These are phyloP conservation scores for Fraxinus ornus DNA, from an alignment of 305 asterid species.

Conservation along the genomic window DNA sequence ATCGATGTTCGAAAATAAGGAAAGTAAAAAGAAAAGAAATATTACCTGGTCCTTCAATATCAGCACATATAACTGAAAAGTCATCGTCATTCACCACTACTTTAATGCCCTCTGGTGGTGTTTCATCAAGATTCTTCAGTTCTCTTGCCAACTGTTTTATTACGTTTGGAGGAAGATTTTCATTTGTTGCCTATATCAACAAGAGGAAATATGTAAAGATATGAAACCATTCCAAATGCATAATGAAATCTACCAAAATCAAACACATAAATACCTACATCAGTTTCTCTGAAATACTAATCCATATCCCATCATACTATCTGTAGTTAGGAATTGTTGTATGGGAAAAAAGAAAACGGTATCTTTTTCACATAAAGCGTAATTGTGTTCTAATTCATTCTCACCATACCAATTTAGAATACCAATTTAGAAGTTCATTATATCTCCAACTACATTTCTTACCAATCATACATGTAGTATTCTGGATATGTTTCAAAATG, in stretches of 20 bases:
- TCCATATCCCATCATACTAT: background rate
- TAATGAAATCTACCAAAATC: constrained; percentile 6
- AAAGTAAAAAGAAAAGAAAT: constrained; percentile 10
- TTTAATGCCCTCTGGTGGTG: constrained; percentile 97
- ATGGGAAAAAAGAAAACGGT: background rate
- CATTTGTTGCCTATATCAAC: constrained; percentile 69
- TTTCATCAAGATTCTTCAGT: constrained; percentile 87
- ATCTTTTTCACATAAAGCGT: background rate
- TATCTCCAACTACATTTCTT: background rate
- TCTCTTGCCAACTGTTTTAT: constrained; percentile 87
- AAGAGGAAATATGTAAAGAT: constrained; percentile 11
- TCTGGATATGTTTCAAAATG: background rate
- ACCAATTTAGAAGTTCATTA: background rate
- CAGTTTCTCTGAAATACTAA: background rate
- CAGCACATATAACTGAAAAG: constrained; percentile 82
- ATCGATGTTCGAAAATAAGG: constrained; percentile 4
- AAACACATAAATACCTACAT: constrained; percentile 1
- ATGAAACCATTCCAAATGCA: background rate
- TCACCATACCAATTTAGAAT: too few relatives aligned
- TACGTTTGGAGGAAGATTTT: constrained; percentile 94
- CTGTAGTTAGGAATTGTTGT: background rate
- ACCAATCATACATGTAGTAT: background rate
- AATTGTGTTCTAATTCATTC: background rate
- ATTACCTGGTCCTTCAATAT: constrained; percentile 94
- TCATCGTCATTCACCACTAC: constrained; percentile 87